Conservation (phyloP, 2,329 filamentous ascomycete genomes). For the Aspergillus oerlinghausenensis region DNA sequence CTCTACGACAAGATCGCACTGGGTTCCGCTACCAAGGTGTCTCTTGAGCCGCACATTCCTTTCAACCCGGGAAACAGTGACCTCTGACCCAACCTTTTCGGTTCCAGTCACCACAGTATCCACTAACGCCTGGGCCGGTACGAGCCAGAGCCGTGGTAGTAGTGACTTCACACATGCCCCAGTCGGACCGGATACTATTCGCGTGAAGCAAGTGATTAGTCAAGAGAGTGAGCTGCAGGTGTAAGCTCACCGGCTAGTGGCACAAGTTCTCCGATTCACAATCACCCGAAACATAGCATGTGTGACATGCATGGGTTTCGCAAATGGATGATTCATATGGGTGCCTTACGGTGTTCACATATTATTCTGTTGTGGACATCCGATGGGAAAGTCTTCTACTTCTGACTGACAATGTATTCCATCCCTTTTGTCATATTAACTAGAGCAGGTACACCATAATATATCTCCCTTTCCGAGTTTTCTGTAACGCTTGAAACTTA, state of each 20-base stretch:
- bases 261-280: background rate
- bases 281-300: background rate
- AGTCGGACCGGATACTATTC: slow-evolving; percentile 21
- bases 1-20: slow-evolving; percentile 2
- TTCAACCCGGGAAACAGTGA: slow-evolving; percentile 3
- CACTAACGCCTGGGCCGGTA: slow-evolving; percentile 31
- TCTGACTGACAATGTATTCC: background rate
- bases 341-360: too few relatives aligned
- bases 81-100: slow-evolving; percentile 15
- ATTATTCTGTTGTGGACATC: too few relatives aligned
- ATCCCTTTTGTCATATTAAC: background rate
- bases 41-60: slow-evolving; percentile 10
- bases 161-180: slow-evolving; percentile 14
- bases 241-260: background rate
- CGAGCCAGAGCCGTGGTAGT: slow-evolving; percentile 20
- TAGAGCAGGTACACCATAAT: background rate
- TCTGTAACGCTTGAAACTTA: background rate
- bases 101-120: slow-evolving; percentile 20
- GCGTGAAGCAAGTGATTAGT: slow-evolving; percentile 30
- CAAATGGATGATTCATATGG: too few relatives aligned
- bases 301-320: background rate
- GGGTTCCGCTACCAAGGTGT: slow-evolving; percentile 10
- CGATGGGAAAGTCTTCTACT: background rate
- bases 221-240: slow-evolving; percentile 27
- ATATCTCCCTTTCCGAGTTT: background rate